Evolutionary conservation across 768 basidiomycete species (phyloP), one percentile per base, ranked within the genome.

Genomic region (Termitomyces bulborhizus): DNA sequence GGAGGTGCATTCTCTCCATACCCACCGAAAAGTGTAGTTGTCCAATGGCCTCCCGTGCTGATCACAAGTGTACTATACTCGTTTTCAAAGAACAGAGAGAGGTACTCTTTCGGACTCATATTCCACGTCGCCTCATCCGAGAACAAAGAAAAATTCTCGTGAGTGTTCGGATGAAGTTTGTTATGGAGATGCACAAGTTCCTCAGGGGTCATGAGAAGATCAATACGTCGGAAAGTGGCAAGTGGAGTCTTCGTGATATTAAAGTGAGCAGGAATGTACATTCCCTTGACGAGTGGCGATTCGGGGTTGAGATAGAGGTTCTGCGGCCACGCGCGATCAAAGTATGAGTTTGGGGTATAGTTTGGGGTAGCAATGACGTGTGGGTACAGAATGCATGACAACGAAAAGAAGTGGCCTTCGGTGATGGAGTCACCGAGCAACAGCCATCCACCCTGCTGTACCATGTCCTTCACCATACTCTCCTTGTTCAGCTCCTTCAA

Each of bases 391-490:
- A 79, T 61, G 62, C 86, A 88, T 0, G 85, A 86, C 0, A 87
- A 64, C 5, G 86, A 86, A 66, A 86, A 88, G 72, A 88, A 88
- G 65, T 88, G 85, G 58, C 82, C 83, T 63, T 88, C 86, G 1
- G 82, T 81, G 16, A 86, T 81, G 0, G 85, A 86, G 62, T 88
- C 85, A 29, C 86, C 86, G 6, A 87, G 65, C 6, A 88, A 60
- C 15, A 86, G 69, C 86, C 86, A 88, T 2, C 86, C 86, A 12
- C 85, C 86, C n/a, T 80, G 71, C 62, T 85, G 79, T 13, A 85
- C 84, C 63, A 88, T 67, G 57, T 84, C 77, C 54, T 68, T 72
- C 42, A 88, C 71, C 46, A 88, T 68, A 9, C 67, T 68, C 39
- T 71, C 73, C 15, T 69, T 64, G 51, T 74, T 63, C 54, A 82